Conservation (phyloP, 2,329 filamentous ascomycete species). For the Akanthomyces dipterigenus region DNA sequence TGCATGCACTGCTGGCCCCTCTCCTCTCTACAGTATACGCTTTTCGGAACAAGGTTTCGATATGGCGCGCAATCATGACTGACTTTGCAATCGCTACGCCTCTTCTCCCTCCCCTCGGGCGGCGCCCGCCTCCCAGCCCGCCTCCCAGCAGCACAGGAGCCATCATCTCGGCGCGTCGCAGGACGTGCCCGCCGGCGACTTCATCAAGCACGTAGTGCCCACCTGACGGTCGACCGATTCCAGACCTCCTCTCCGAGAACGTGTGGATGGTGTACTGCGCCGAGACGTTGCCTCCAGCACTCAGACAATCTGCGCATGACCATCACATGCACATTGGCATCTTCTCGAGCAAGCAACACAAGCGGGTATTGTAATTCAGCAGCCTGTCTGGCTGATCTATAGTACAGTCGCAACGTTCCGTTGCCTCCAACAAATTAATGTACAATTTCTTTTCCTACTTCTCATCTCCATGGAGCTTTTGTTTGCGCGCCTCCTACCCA, state of each 20-base stretch:
- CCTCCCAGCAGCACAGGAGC: not conserved
- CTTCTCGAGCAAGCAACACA: not conserved
- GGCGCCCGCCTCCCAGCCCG: not conserved
- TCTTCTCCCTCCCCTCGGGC: not conserved
- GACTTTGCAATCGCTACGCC: not conserved
- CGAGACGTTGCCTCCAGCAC: not conserved
- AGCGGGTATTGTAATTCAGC: conserved; percentile 2
- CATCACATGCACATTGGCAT: not conserved
- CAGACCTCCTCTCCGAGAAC: not conserved
- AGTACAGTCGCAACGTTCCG: not conserved
- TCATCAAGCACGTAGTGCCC: not conserved
- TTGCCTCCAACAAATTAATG: not conserved
- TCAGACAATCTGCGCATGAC: not conserved
- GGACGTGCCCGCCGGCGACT: not conserved
- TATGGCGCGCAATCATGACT: not conserved
- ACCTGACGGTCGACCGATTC: not conserved
- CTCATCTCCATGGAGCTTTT: not conserved
- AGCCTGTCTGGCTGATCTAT: not conserved
- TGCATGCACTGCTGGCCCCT: not conserved
- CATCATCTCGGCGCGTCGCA: not conserved
- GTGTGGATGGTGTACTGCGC: not conserved
- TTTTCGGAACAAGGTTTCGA: no score
- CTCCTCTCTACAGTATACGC: not conserved
- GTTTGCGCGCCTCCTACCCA: not conserved
- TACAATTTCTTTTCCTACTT: not conserved